Percentiles rank a stretch among this genome's conserved stretches.
phyloP scores from a whole-genome alignment of 192 early-diverging fungal genomes.

The Backusella luteola region DNA sequence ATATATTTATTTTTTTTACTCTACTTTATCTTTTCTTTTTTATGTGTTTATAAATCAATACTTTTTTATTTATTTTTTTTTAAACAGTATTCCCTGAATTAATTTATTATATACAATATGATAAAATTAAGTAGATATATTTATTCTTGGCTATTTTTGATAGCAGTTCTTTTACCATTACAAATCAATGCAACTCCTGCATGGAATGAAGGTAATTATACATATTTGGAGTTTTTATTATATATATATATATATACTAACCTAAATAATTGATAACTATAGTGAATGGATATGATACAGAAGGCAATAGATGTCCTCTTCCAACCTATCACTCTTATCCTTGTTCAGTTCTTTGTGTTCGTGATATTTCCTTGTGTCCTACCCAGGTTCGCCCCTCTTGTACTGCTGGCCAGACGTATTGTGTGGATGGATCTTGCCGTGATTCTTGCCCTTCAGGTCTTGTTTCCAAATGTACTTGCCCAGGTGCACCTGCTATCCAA shows the following conservation, averaged over 20 bases:
- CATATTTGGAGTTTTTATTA: background rate
- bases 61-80: background rate
- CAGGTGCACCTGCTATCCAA: conserved; percentile 25
- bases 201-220: conserved; percentile 28
- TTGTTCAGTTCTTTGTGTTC: conserved; percentile 55
- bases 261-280: background rate
- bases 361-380: conserved; percentile 43
- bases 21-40: background rate
- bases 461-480: conserved; percentile 31
- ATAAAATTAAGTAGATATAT: background rate
- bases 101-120: background rate
- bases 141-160: background rate
- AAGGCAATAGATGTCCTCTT: conserved; percentile 46
- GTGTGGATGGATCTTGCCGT: conserved; percentile 51
- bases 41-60: background rate
- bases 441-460: conserved; percentile 33
- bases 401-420: conserved; percentile 40
- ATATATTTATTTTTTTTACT: background rate
- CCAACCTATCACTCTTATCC: conserved; percentile 37
- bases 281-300: conserved; percentile 49
- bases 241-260: background rate
- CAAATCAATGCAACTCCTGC: conserved; percentile 12
- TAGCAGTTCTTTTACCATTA: background rate
- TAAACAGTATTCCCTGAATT: background rate
- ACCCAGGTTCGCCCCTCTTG: conserved; percentile 31